These are phyloP conservation scores for Rhexocercosporidium sp. DNA, from an alignment of 2,329 filamentous ascomycete species.

Conservation along the genomic window DNA sequence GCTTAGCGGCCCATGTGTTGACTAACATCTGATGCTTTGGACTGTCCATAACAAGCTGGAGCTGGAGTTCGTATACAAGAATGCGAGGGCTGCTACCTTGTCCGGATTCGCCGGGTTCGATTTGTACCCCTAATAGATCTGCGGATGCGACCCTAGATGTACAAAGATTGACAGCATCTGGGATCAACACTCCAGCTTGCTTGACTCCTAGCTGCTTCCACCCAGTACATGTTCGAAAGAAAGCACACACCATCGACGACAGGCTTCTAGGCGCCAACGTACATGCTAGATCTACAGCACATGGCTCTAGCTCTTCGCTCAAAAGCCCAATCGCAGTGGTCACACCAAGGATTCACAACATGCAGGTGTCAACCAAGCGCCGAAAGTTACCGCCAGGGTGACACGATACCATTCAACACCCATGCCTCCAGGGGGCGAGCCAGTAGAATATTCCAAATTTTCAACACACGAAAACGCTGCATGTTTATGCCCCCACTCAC, in stretches of 20 bases:
- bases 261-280: not conserved
- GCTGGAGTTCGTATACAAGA: not conserved
- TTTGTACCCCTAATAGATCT: not conserved
- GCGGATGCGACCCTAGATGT: not conserved
- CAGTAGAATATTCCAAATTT: not conserved
- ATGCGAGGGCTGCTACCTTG: not conserved
- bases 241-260: not conserved
- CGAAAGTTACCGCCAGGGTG: not conserved
- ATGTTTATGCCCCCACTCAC: not conserved
- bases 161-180: not conserved
- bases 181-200: not conserved
- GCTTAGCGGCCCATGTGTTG: too few relatives aligned
- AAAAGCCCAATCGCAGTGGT: not conserved
- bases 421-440: not conserved
- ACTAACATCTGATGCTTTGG: not conserved
- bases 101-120: not conserved
- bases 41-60: not conserved
- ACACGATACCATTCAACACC: not conserved
- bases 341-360: not conserved
- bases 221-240: not conserved
- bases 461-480: not conserved
- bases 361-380: constrained; percentile 4
- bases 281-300: not conserved
- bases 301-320: not conserved
- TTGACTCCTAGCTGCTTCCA: not conserved